Evolutionary conservation across 805 yeast species (phyloP).

Genomic region (Candida michaelii): DNA sequence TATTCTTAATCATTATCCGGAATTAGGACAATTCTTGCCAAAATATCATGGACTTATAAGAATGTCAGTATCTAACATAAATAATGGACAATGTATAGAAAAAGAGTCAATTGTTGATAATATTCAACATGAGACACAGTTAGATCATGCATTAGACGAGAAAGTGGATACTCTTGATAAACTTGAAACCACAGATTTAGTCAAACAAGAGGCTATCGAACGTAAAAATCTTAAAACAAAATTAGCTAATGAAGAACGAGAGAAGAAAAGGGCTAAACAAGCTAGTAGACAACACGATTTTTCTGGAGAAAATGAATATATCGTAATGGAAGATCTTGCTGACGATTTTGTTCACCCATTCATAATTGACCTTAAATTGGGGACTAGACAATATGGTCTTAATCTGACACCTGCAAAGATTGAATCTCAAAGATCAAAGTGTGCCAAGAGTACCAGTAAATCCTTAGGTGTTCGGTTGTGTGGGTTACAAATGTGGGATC

Average conservation of each 20-base stretch:
- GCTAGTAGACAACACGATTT: constrained; percentile 3
- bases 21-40: constrained; percentile 84
- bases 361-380: constrained; percentile 95
- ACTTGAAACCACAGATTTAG: neutral
- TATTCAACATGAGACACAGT: neutral
- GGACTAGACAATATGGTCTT: constrained; percentile 97
- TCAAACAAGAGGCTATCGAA: neutral
- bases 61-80: constrained; percentile 7
- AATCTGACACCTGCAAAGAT: constrained; percentile 76
- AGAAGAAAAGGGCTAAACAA: neutral
- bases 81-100: neutral
- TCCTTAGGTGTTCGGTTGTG: constrained; percentile 88
- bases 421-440: constrained; percentile 76
- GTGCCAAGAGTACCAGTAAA: constrained; percentile 77
- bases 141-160: no score
- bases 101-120: neutral
- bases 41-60: constrained; percentile 44
- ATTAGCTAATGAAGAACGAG: neutral
- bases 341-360: constrained; percentile 81
- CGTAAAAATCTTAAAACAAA: neutral
- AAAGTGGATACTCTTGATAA: no score
- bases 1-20: constrained; percentile 70
- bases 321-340: constrained; percentile 87
- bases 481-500: constrained; percentile 72
- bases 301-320: constrained; percentile 53